phyloP scores from a whole-genome alignment of 805 yeast genomes.

The fission yeast (Schizosaccharomyces pombe) region ASM294v3 CU329670.1:866501-867000 shows the following conservation, averaged over 20 bases:
- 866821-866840: background rate
- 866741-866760: conserved; percentile 4
- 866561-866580: background rate
- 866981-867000: background rate
- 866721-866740: conserved; percentile 4
- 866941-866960: background rate
- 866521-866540: background rate
- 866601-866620: background rate
- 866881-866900: background rate
- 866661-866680: background rate
- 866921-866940: background rate
- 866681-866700: background rate
- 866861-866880: background rate
- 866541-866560: background rate
- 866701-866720: background rate
- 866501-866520: background rate
- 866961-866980: background rate
- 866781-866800: background rate
- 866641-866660: background rate
- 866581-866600: background rate
- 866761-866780: background rate
- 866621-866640: background rate
- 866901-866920: background rate
- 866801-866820: background rate
- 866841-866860: background rate